Base-by-base conservation (phyloP, 2,329 filamentous ascomycete genomes). In the Colletotrichum sidae region DNA sequence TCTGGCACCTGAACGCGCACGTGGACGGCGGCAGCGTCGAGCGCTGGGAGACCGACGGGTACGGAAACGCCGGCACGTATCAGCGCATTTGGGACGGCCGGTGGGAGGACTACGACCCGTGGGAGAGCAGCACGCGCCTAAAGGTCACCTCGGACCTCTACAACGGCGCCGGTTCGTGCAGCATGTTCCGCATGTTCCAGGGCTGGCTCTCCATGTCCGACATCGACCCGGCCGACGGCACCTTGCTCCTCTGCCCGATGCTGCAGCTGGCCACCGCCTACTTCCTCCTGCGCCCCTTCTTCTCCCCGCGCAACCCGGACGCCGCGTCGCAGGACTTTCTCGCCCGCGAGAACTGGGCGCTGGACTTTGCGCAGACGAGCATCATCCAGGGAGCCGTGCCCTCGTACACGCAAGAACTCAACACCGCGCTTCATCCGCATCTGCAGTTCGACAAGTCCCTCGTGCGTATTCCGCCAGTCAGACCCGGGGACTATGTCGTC, bases 281-380 rank as follows among this genome's bases (percentile, higher is more conserved):
- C 77, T 90, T 89, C 69, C 84, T 96, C 0, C 84, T 96, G 2
- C 86, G 92, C 0, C 92, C 92, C 0, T 94, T 94, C 77, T 94
- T 94, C 77, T 70, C 71, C 11, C 75, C 77, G 17, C 67, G 69
- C 13, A 80, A 78, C n/a, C 76, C 78, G 17, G 72, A 80, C 7
- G 54, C 54, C 9, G 46, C 46, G 8, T 77, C 79, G 17, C 72
- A 75, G 15, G 75, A 76, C 54, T 79, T 77, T 55, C 74, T 82
- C 5, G 74, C 80, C 8, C 72, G 80, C 0, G 75, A 81, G 2
- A 89, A 89, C 60, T 91, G 88, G 88, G 69, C 69, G 3, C 75
- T 90, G 37, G 81, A 85, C 66, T 68, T 73, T 10, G 74, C 75
- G 1, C 68, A 76, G 9, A 77, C 80, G 9, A 79, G 84, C 12